phyloP scores from a whole-genome alignment of 225 moss, liverwort and hornwort genomes.

The Bryoerythrophyllum caledonicum region DNA sequence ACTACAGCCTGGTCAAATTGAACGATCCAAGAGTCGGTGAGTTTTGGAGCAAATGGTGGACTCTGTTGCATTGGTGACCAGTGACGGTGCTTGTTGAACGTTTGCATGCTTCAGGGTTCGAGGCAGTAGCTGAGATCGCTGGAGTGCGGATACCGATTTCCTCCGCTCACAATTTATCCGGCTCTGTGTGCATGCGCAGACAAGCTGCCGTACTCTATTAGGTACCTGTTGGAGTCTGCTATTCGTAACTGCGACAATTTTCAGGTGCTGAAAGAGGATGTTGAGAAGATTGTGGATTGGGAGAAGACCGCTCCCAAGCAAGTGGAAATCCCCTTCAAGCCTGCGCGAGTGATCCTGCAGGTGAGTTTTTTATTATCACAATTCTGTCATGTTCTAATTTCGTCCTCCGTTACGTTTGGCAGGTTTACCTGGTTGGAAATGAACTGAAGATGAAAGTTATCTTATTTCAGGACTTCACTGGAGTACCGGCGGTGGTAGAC shows the following conservation, averaged over 20 bases:
- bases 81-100: background rate
- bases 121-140: background rate
- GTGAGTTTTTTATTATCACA: constrained; percentile 49
- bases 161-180: background rate
- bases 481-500: constrained; percentile 94
- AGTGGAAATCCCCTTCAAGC: constrained; percentile 96
- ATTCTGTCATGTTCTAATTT: background rate
- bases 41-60: background rate
- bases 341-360: constrained; percentile 89
- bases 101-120: background rate
- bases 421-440: background rate
- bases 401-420: too few species aligned
- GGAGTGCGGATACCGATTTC: background rate
- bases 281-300: constrained; percentile 96
- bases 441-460: constrained; percentile 2
- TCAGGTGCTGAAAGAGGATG: constrained; percentile 65
- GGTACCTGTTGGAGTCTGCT: constrained; percentile 81
- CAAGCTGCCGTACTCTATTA: constrained; percentile 77
- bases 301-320: constrained; percentile 76
- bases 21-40: constrained; percentile 83
- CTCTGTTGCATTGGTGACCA: background rate
- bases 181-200: constrained; percentile 43
- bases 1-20: constrained; percentile 76
- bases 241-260: constrained; percentile 87
- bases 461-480: constrained; percentile 78